These are phyloP conservation scores for Trichoderma afroharzianum DNA, from an alignment of 2,329 filamentous ascomycete species.

Conservation along the genomic window DNA sequence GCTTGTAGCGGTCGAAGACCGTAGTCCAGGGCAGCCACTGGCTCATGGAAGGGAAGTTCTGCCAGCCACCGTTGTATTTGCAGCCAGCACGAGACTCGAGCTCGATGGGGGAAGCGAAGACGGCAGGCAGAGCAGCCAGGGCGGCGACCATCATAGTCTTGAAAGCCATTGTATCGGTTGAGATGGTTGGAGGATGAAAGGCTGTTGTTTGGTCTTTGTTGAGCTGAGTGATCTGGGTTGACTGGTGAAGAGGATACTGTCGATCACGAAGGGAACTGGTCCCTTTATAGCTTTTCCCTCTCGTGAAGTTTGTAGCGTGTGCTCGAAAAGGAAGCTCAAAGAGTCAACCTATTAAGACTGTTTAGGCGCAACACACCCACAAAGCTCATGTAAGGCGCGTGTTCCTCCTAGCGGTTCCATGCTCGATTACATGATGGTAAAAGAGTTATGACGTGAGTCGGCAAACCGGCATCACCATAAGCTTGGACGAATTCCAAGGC, in stretches of 20 bases:
- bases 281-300: not conserved
- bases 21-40: not conserved
- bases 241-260: not conserved
- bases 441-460: not conserved
- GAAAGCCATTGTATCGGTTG: slow-evolving; percentile 8
- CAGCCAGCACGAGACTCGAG: not conserved
- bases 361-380: not conserved
- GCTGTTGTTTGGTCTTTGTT: not conserved
- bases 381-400: not conserved
- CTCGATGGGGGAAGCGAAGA: not conserved
- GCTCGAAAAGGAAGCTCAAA: slow-evolving; percentile 4
- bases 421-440: not conserved
- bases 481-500: not conserved
- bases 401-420: not conserved
- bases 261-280: not conserved
- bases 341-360: not conserved
- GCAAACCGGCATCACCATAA: not conserved
- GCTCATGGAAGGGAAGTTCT: slow-evolving; percentile 10
- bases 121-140: slow-evolving; percentile 8
- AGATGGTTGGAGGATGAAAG: not conserved
- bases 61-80: not conserved
- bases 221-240: not conserved
- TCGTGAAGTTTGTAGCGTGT: not conserved
- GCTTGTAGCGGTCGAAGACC: not conserved
- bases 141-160: slow-evolving; percentile 4